Evolutionary conservation across 495 filamentous ascomycete species (phyloP), one percentile per base, ranked within the genome.

Genomic region (Delitschia confertaspora): DNA sequence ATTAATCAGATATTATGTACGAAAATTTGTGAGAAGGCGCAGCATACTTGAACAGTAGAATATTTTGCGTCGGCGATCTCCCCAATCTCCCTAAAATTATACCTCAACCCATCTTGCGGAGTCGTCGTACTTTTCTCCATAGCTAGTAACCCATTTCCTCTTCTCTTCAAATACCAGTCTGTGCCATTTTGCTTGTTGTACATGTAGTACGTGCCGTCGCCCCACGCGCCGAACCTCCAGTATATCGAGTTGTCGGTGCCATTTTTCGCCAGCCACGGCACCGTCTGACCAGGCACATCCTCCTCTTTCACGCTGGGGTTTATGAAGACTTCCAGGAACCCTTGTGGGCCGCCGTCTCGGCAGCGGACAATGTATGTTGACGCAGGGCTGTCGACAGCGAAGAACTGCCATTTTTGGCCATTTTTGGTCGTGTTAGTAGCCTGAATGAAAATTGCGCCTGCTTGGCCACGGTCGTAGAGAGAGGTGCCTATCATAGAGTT

Each of bases 171-270:
- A 37, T 55, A 45, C 51, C 45, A 49, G 0, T 21, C 22, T 2
- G 51, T 49, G 2, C 45, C 41, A 26, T 55, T 55, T 21, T 29
- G 33, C 3, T 13, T 20, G 31, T 53, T 53, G 13, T 33, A 35
- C 2, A 53, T 17, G 39, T 29, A 48, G 24, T 44, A 53, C 2
- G 50, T 48, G 5, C 50, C 44, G 23, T 53, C 50, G 17, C 38
- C 45, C 44, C 50, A 53, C 14, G 50, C 44, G 3, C 10, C 23
- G 7, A 48, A 16, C 14, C 33, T 35, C 50, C 50, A 53, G 34
- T 32, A 48, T 11, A 53, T 30, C 9, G 38, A 33, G 13, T 38
- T 21, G 33, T 53, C 44, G 3, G 44, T 22, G n/a, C 47, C 2
- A 19, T 23, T 39, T 16, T 30, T 32, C 0, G 33, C 19, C 44